Evolutionary conservation across 2,329 filamentous ascomycete genomes (phyloP), one percentile per base, ranked within the genome.

Genomic region (Colletotrichum navitas): DNA sequence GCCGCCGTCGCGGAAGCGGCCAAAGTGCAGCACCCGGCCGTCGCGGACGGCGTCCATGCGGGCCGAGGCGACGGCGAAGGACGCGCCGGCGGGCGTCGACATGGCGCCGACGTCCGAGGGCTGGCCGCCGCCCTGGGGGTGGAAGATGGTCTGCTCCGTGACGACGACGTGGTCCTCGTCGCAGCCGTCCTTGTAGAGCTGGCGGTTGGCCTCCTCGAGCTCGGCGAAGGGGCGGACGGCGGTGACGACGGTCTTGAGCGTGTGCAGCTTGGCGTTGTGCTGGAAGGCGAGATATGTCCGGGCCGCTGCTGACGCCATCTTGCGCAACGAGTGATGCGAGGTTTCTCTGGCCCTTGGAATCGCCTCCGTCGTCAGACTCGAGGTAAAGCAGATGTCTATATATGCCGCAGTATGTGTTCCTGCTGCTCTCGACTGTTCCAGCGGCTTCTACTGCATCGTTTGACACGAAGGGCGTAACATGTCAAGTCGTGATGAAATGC

Each of bases 81-180:
- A 76, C 26, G 76, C 75, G 2, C 75, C 75, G 2, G 74, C 36
- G 1, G 76, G 63, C 60, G 75, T 73, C 0, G 80, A 81, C 73
- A 94, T 91, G 51, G 77, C 81, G 26, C 92, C 92, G 14, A 85
- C 83, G 73, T 94, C 92, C 0, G 88, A 91, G 0, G 92, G 92
- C 76, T 94, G 92, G 10, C 92, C 92, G 71, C 92, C 92, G 26
- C 92, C 92, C 79, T 94, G 92, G 0, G 91, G 89, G 73, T 94
- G 90, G 80, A 94, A 94, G 72, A 94, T 90, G n/a, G 92, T 94
- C 58, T 87, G 81, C 2, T 87, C 83, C 0, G 90, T 92, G 7
- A 89, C 84, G 26, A 93, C 79, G n/a, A 90, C 86, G 76, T 86
- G 85, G 74, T 89, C 85, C 1, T 85, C 78, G 6, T 86, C 83